These are phyloP conservation scores for Vigna reflexopilosa DNA, from an alignment of 306 rosid species.

Conservation along the genomic window DNA sequence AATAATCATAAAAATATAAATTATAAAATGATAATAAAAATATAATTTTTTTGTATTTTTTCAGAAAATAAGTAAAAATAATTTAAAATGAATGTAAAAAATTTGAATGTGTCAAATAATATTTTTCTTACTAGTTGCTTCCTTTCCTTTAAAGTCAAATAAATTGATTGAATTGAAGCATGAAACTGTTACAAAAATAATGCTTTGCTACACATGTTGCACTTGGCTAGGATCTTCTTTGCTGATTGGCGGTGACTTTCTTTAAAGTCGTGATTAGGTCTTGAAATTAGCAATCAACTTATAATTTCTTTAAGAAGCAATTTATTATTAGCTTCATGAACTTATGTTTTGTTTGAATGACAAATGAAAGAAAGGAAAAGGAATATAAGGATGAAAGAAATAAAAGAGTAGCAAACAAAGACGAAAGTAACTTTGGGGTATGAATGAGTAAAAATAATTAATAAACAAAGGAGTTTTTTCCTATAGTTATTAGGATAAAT, in stretches of 20 bases:
- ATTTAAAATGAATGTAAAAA: too few species aligned
- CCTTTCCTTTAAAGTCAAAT: background rate
- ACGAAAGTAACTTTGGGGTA: too few species aligned
- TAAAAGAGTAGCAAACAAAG: background rate
- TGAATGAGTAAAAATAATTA: too few species aligned
- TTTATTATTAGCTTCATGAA: too few species aligned
- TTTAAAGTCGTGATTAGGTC: background rate
- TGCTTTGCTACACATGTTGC: background rate
- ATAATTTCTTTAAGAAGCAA: background rate
- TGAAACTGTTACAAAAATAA: background rate
- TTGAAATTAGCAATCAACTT: conserved; percentile 3
- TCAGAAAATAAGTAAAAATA: too few species aligned
- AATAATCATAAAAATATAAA: too few species aligned
- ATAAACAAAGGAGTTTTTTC: too few species aligned
- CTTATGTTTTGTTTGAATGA: background rate
- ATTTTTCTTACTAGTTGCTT: background rate
- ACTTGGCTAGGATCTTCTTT: background rate
- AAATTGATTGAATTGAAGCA: background rate
- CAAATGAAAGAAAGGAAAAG: background rate
- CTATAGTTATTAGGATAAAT: too few species aligned
- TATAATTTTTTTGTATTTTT: too few species aligned
- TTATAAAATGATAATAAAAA: too few species aligned
- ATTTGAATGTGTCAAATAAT: too few species aligned
- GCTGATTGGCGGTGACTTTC: background rate
- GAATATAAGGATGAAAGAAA: too few species aligned